A percentile compares a stretch with the other conserved stretches of the same genome.
Evolutionary conservation across 2,329 filamentous ascomycete species (phyloP).

Genomic region (Albophoma yamanashiensis): DNA sequence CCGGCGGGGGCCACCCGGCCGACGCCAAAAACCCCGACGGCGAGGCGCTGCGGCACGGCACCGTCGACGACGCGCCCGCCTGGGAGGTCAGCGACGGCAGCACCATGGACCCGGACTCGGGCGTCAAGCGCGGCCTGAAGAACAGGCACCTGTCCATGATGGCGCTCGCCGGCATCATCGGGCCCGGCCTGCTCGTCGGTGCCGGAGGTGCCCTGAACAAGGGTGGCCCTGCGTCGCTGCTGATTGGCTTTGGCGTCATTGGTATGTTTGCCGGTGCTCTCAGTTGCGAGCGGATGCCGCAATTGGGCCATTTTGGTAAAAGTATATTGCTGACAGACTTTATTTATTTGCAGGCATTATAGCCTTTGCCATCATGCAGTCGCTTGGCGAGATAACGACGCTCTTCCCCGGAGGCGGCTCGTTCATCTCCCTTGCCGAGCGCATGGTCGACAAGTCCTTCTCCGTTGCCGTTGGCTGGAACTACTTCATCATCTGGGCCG

Average conservation of each 20-base stretch:
- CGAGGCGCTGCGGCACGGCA: background rate
- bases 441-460: slow-evolving; percentile 62
- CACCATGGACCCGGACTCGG: slow-evolving; percentile 46
- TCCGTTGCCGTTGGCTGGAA: slow-evolving; percentile 62
- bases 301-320: background rate
- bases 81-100: slow-evolving; percentile 22
- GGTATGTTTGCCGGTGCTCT: slow-evolving; percentile 20
- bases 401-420: slow-evolving; percentile 61
- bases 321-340: slow-evolving; percentile 6
- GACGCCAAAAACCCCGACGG: slow-evolving; percentile 8
- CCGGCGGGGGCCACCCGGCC: slow-evolving; percentile 2
- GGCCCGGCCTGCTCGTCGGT: slow-evolving; percentile 62
- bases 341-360: slow-evolving; percentile 34
- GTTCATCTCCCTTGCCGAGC: slow-evolving; percentile 59
- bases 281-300: background rate
- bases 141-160: slow-evolving; percentile 58
- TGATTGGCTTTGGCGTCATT: slow-evolving; percentile 65
- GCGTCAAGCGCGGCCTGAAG: slow-evolving; percentile 60
- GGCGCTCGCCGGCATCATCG: slow-evolving; percentile 52
- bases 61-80: slow-evolving; percentile 4
- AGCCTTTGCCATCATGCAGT: slow-evolving; percentile 60
- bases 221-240: slow-evolving; percentile 59
- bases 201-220: slow-evolving; percentile 57
- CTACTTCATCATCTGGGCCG: slow-evolving; percentile 58
- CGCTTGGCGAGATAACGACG: slow-evolving; percentile 63